Evolutionary conservation across 2,329 filamentous ascomycete species (phyloP), one percentile per base, ranked within the genome.

Genomic region (Plectosphaerella sp.): DNA sequence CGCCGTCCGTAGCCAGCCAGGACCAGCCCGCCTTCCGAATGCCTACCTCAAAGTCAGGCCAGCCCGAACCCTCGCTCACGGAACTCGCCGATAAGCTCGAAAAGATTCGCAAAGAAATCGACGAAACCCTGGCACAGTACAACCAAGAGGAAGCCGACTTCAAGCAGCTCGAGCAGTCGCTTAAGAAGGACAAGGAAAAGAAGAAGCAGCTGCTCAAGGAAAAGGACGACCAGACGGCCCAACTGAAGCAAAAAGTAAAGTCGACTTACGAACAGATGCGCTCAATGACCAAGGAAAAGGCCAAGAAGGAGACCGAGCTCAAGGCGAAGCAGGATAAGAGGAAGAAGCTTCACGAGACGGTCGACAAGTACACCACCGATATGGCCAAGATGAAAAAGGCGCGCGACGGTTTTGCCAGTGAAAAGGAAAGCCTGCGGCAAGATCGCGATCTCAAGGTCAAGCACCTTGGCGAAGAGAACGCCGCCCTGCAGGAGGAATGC

Each of bases 221-320:
- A 63, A 96, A 95, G 67, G 93, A 97, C 58, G 91, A 95, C 62
- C 88, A 86, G 48, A 97, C 91, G 47, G 86, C 89, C 45, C 91
- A 91, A 63, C 72, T 97, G 50, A 90, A 88, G 62, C 87, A 87
- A 56, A 87, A 93, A 64, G 86, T 95, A 50, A 86, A 89, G 49
- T 83, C 82, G 45, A 83, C 92, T 6, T 91, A 95, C 67, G 84
- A 90, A 50, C 79, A 89, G 58, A 96, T 95, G 74, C 84, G 91
- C 47, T 80, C 84, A 5, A 87, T 89, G 1, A 88, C 95, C 64
- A 89, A 87, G 57, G 87, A 88, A 54, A 89, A 87, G 60, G 78
- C 82, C 1, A 89, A 92, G 63, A 89, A 89, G 63, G 90, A 97
- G 63, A 85, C 85, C 60, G 62, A 79, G 9, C 64, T 92, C 49